Base-by-base conservation (phyloP, 2,329 filamentous ascomycete genomes). In the Claviceps sp. region DNA sequence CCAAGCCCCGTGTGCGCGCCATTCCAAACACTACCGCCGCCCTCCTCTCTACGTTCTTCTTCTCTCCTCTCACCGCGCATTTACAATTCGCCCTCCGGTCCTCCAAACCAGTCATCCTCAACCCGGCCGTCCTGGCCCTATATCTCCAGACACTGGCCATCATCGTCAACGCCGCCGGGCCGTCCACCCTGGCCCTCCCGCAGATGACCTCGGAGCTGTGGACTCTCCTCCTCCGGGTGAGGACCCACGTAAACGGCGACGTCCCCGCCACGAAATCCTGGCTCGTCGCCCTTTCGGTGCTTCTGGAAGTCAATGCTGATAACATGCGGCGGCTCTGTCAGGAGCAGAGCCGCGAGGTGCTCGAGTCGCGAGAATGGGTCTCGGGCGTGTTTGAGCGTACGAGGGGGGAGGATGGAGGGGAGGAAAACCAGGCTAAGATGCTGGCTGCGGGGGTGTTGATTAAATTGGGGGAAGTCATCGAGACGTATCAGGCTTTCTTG, bases 321-420 rank as follows among this genome's bases (percentile, higher is more conserved):
- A 81, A 89, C 54, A 79, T 85, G 69, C 73, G 82, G 58, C 74
- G 81, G 1, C 66, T 98, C 2, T 91, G 88, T 48, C 80, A 82
- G 54, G 79, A 84, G 53, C 80, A 89, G 59, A 83, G 86, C 0
- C 79, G 81, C 52, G 82, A 91, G 65, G 71, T 97, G 22, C 75
- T 95, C 49, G 91, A 97, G 74, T 86, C 88, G 54, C 80, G 87
- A 60, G 86, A 89, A 61, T 98, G 93, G 93, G 85, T 87, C 1
- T 77, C 81, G 44, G 74, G 74, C 51, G 77, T 96, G 1, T 94
- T 96, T 66, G 79, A 85, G 54, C 72, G 72, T 37, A 72, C 70
- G 7, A 69, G 72, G 34, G 76, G 76, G 0, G 71, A 71, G 0
- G 73, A 73, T 49, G 71, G 73, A 20, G 69, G 72, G 40, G 85